These are phyloP conservation scores for Myrica gale DNA, from an alignment of 306 rosid species.

Conservation along the genomic window DNA sequence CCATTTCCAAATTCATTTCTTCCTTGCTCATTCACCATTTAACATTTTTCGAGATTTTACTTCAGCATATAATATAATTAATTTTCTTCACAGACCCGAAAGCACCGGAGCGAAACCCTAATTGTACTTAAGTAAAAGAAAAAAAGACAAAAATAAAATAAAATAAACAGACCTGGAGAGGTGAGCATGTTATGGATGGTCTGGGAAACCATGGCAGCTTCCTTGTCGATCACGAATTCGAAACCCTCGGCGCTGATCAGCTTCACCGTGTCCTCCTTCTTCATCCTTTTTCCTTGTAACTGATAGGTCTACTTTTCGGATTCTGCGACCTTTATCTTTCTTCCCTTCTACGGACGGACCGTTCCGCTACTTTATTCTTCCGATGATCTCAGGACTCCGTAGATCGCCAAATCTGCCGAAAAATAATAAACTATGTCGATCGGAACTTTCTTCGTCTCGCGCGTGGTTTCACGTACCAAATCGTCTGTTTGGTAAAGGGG, in stretches of 20 bases:
- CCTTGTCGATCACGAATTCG: conserved; percentile 86
- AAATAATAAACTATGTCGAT: not conserved
- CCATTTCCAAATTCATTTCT: too few species aligned
- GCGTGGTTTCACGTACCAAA: not conserved
- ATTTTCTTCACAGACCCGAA: not conserved
- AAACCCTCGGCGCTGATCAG: conserved; percentile 87
- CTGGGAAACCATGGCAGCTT: conserved; percentile 99
- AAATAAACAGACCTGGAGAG: conserved; percentile 63
- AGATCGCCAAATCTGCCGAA: not conserved
- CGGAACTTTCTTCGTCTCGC: not conserved
- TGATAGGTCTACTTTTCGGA: not conserved
- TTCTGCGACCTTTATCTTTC: not conserved
- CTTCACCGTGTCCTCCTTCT: conserved; percentile 81
- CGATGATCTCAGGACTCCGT: too few species aligned
- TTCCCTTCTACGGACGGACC: not conserved
- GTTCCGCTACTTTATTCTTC: too few species aligned
- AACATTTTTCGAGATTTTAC: not conserved
- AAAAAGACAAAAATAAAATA: not conserved
- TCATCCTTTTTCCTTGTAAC: conserved; percentile 39
- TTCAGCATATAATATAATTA: not conserved
- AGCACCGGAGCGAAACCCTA: conserved; percentile 25
- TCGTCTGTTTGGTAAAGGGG: too few species aligned
- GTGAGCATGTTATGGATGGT: conserved; percentile 97
- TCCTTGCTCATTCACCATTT: too few species aligned
- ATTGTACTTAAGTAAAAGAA: not conserved